A percentile compares a stretch with the other conserved stretches of the same genome.
Evolutionary conservation across 148 eudicot species (phyloP).

Genomic region (Silene uniflora): DNA sequence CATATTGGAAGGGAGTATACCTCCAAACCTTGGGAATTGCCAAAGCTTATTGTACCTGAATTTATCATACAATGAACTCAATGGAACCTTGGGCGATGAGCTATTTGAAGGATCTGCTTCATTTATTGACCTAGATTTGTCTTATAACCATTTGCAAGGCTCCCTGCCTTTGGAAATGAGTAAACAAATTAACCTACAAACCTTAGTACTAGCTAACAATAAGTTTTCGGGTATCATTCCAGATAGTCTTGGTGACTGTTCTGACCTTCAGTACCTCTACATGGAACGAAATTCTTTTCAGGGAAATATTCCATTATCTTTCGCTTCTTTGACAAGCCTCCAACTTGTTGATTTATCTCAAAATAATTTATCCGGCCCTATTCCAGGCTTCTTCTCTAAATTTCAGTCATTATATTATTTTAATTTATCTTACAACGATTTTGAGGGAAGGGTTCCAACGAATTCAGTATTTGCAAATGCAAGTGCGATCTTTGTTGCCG

Average conservation of each 20-base stretch:
- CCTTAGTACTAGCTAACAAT: conserved; percentile 29
- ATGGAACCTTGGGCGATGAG: conserved; percentile 26
- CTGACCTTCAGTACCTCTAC: conserved; percentile 7
- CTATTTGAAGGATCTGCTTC: conserved; percentile 24
- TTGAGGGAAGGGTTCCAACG: too few relatives aligned
- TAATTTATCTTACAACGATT: too few relatives aligned
- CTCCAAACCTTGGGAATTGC: too few relatives aligned
- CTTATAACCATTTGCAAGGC: conserved; percentile 29
- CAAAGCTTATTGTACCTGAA: conserved; percentile 18
- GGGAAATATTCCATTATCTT: conserved; percentile 30
- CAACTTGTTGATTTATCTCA: conserved; percentile 30
- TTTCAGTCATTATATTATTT: too few relatives aligned
- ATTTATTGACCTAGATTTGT: conserved; percentile 14
- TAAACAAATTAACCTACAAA: conserved; percentile 17
- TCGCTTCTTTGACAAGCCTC: conserved; percentile 23
- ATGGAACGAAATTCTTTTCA: conserved; percentile 24
- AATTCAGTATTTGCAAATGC: neutral
- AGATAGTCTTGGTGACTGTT: conserved; percentile 22
- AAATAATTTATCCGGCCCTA: conserved; percentile 34
- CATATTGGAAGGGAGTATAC: too few relatives aligned
- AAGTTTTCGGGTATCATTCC: conserved; percentile 37
- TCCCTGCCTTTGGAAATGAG: conserved; percentile 25
- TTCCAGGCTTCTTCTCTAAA: neutral
- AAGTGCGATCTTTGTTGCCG: neutral
- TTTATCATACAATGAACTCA: conserved; percentile 25